Evolutionary conservation across 768 basidiomycete genomes (phyloP).

Genomic region (Boletus sensibilis): DNA sequence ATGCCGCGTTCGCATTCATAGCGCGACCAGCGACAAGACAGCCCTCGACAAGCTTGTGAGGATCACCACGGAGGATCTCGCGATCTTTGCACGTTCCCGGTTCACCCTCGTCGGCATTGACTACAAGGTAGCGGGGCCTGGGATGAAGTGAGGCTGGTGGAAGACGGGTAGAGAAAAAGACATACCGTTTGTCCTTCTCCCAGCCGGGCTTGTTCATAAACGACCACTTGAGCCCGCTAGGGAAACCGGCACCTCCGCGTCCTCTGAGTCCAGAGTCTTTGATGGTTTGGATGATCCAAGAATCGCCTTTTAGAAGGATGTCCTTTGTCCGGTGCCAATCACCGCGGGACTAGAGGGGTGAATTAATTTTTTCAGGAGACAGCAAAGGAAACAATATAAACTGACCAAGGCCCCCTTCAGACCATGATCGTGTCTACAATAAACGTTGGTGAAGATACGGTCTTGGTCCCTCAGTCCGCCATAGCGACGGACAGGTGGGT

Average conservation of each 20-base stretch:
- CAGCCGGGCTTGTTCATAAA: conserved; percentile 99
- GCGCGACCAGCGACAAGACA: conserved; percentile 93
- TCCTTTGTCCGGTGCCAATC: conserved; percentile 99
- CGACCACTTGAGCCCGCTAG: conserved; percentile 94
- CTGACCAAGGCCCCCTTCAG: conserved; percentile 86
- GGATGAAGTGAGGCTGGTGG: neutral
- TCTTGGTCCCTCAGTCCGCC: conserved; percentile 95
- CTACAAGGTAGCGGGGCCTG: no score
- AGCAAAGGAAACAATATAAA: neutral
- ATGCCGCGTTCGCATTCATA: conserved; percentile 98
- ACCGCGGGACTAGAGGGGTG: conserved; percentile 65
- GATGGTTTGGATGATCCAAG: conserved; percentile 94
- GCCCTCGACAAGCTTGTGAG: conserved; percentile 96
- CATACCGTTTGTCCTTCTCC: conserved; percentile 86
- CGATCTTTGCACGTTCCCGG: conserved; percentile 99
- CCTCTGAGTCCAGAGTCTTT: conserved; percentile 95
- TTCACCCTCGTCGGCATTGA: conserved; percentile 98
- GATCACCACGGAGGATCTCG: conserved; percentile 97
- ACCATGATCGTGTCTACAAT: conserved; percentile 85
- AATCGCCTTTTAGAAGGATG: conserved; percentile 89
- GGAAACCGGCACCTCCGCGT: conserved; percentile 95
- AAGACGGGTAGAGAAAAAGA: neutral
- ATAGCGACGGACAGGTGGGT: conserved; percentile 87
- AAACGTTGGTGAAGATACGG: conserved; percentile 91
- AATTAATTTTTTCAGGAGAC: neutral